phyloP scores from a whole-genome alignment of 371 early-diverging fungal genomes.

The Mucor velutinosus region DNA sequence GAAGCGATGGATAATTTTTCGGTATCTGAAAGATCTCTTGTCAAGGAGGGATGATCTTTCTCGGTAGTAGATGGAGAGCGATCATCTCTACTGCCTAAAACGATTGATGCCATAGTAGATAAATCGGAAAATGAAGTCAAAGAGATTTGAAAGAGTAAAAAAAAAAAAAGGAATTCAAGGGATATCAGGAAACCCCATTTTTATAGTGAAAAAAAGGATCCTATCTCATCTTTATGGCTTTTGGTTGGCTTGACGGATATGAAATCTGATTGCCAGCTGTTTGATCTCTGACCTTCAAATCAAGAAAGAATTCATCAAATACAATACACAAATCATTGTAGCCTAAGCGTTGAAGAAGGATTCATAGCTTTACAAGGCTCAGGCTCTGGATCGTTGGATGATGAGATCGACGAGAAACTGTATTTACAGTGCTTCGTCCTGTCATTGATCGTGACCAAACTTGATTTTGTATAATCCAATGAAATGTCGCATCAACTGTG shows the following conservation, averaged over 20 bases:
- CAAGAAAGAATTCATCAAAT: neutral
- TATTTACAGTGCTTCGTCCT: neutral
- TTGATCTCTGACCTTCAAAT: neutral
- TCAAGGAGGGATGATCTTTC: neutral
- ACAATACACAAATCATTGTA: neutral
- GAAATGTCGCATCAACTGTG: neutral
- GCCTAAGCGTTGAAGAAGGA: neutral
- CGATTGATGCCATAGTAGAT: neutral
- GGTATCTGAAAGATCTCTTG: conserved; percentile 3
- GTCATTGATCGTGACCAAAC: too few species aligned
- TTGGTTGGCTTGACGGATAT: neutral
- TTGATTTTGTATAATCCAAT: too few species aligned
- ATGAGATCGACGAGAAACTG: neutral
- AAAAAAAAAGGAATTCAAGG: neutral
- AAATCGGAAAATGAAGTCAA: neutral
- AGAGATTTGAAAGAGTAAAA: neutral
- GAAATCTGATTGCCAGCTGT: neutral
- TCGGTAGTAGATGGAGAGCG: neutral
- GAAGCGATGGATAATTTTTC: conserved; percentile 9
- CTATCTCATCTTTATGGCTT: neutral
- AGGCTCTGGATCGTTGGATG: neutral
- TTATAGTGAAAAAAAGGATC: neutral
- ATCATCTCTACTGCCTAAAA: neutral
- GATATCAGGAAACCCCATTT: neutral
- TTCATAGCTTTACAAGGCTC: neutral